Percentiles rank a stretch among this genome's conserved stretches.
Conservation (phyloP, 2,329 filamentous ascomycete genomes). For the Colletotrichum euphorbiae region DNA sequence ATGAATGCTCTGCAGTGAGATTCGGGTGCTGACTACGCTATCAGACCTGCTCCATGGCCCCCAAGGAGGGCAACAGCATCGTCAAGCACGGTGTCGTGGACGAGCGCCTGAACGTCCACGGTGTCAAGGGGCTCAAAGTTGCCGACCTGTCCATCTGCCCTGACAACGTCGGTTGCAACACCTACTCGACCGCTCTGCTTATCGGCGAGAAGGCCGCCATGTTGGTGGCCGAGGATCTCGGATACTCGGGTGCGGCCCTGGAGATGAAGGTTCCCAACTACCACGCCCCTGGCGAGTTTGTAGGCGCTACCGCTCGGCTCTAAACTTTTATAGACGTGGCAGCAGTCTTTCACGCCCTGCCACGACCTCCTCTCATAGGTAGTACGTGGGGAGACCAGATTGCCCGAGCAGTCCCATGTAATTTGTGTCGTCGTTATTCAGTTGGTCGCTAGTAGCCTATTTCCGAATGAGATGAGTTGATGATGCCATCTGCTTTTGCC, state of each 20-base stretch:
- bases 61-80: conserved; percentile 80
- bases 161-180: conserved; percentile 80
- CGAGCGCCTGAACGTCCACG: conserved; percentile 81
- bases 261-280: conserved; percentile 81
- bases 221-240: conserved; percentile 78
- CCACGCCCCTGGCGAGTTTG: conserved; percentile 64
- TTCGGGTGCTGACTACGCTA: neutral
- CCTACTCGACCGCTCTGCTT: conserved; percentile 76
- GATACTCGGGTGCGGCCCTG: conserved; percentile 77
- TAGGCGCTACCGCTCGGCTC: conserved; percentile 52
- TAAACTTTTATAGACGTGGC: conserved; percentile 43
- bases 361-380: conserved; percentile 4
- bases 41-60: conserved; percentile 80
- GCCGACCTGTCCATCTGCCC: conserved; percentile 82
- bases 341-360: conserved; percentile 2
- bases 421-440: neutral
- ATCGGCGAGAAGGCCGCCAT: conserved; percentile 82
- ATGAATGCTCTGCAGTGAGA: neutral
- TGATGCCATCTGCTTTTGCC: neutral
- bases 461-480: neutral
- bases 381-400: conserved; percentile 23
- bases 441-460: neutral
- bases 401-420: neutral
- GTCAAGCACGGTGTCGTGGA: conserved; percentile 84
- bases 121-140: conserved; percentile 81